Conservation (phyloP, 257 asterid genomes). For the Ehretia macrophylla region DNA sequence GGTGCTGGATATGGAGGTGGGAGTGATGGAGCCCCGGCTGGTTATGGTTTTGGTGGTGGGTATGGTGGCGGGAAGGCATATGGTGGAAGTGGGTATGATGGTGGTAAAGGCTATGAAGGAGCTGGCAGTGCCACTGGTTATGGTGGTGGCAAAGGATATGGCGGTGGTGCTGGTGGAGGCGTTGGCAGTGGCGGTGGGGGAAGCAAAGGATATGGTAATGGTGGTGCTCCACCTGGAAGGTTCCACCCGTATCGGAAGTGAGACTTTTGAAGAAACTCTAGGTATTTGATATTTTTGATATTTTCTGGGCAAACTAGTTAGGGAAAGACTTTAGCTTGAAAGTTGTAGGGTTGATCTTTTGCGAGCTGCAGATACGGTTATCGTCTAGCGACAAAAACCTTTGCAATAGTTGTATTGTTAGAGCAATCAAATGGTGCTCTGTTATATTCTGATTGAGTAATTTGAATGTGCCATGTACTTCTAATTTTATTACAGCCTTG, state of each 20-base stretch:
- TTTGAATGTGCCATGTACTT: background rate
- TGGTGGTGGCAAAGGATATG: slow-evolving; percentile 44
- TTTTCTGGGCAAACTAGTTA: background rate
- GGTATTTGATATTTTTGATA: background rate
- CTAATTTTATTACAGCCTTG: background rate
- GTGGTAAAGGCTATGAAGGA: slow-evolving; percentile 47
- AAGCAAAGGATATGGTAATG: slow-evolving; percentile 50
- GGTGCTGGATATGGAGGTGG: slow-evolving; percentile 75
- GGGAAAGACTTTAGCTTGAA: slow-evolving; percentile 1
- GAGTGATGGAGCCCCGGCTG: slow-evolving; percentile 51
- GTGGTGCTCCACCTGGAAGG: slow-evolving; percentile 49
- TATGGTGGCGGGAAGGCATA: slow-evolving; percentile 58
- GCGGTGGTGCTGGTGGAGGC: slow-evolving; percentile 22
- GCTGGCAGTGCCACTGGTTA: slow-evolving; percentile 54
- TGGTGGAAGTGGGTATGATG: slow-evolving; percentile 52
- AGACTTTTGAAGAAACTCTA: slow-evolving; percentile 2
- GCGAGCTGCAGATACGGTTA: slow-evolving; percentile 4
- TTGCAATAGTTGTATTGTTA: slow-evolving; percentile 6
- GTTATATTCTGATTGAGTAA: slow-evolving; percentile 8
- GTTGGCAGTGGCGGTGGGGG: slow-evolving; percentile 29
- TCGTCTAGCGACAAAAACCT: background rate
- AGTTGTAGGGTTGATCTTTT: slow-evolving; percentile 3
- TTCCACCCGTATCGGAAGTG: slow-evolving; percentile 86
- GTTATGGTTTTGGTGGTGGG: slow-evolving; percentile 63
- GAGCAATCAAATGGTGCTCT: slow-evolving; percentile 6